Evolutionary conservation across 1,284 basidiomycete genomes (phyloP).

Genomic region (Fomitopsis schrenkii): DNA sequence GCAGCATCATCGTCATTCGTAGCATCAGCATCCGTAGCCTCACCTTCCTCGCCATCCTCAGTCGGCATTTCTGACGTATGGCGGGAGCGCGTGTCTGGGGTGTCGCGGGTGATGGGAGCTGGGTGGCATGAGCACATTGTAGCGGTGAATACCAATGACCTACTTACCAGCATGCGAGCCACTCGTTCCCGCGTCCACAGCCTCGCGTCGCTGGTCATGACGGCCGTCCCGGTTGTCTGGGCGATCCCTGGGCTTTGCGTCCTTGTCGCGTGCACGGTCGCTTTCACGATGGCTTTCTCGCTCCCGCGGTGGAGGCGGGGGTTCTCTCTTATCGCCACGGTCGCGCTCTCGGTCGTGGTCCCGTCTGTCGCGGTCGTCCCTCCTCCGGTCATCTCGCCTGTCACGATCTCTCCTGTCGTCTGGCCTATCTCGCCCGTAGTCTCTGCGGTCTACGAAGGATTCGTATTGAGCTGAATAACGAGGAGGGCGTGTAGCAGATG

Average conservation of each 20-base stretch:
- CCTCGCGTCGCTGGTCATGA: conserved; percentile 1
- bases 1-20: conserved; percentile 69
- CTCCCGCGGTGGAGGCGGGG: conserved; percentile 6
- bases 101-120: conserved; percentile 7
- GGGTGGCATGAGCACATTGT: not conserved
- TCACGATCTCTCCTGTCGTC: conserved; percentile 29
- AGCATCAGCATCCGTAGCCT: conserved; percentile 66
- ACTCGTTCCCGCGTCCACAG: conserved; percentile 10
- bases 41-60: conserved; percentile 51
- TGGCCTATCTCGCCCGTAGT: conserved; percentile 25
- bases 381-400: conserved; percentile 33
- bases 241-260: conserved; percentile 13
- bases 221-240: conserved; percentile 10
- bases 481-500: not conserved
- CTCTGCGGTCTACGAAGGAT: conserved; percentile 23
- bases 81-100: conserved; percentile 13
- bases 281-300: conserved; percentile 17
- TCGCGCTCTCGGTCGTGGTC: conserved; percentile 18
- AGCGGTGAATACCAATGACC: not conserved
- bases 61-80: conserved; percentile 27
- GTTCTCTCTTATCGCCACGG: conserved; percentile 4
- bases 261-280: conserved; percentile 20
- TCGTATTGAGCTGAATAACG: not conserved
- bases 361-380: conserved; percentile 24
- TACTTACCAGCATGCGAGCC: not conserved